Evolutionary conservation across 1,284 basidiomycete species (phyloP), one percentile per base, ranked within the genome.

Genomic region (Chiua sp.): DNA sequence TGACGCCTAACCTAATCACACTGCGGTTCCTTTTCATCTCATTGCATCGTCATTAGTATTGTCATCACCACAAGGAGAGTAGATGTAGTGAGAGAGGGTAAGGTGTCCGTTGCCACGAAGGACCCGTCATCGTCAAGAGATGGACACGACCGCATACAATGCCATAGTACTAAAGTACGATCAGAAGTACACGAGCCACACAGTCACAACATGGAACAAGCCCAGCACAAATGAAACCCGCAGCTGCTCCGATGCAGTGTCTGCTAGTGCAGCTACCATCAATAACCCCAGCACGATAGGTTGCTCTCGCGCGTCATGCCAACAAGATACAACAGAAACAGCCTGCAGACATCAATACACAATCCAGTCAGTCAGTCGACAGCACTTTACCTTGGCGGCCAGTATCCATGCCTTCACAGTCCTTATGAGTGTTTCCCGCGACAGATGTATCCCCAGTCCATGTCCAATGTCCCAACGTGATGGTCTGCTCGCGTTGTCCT

Each of bases 171-270:
- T n/a, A n/a, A n/a, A n/a, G n/a, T 39, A 39, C 37, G 16, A 23
- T 32, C 22, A 22, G 39, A 37, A 47, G n/a, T 26, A 57, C 56
- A 42, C 42, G 70, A 52, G 4, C 70, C 62, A 62, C 62, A 75
- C 66, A 26, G 68, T 56, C 51, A 63, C 70, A 13, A 79, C 48
- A 69, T 85, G 83, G 13, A 78, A 63, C 13, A 72, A 46, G 0
- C 75, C 80, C 28, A 85, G 69, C 39, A 77, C 61, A 6, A 78
- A 51, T 4, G 80, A 80, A 18, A 75, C 64, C 59, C 64, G 63
- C 16, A 81, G 54, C 7, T 70, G 69, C 49, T 82, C 83, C 32
- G 81, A 76, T 65, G 79, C 74, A 10, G 80, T 82, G 71, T 85
- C 83, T 55, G 74, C 58, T 39, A 84, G 63, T 2, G 82, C 84